Percentiles rank a stretch among this genome's conserved stretches.
Conservation (phyloP, 1,139 yeast species). For the Eremothecium sinecaudum region DNA sequence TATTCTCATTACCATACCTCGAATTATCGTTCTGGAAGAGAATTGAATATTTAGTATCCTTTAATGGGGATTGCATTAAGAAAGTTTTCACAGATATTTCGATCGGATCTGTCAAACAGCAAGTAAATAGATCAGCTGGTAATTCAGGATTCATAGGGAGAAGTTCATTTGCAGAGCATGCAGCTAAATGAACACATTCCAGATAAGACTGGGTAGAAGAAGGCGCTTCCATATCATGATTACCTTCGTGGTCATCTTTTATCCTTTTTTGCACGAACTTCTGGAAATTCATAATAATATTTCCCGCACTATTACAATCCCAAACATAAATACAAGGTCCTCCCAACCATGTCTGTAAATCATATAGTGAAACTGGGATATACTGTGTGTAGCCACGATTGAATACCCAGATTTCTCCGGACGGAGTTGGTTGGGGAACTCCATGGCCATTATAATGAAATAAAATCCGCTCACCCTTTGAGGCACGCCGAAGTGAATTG, state of each 20-base stretch:
- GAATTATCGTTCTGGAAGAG: conserved; percentile 37
- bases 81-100: conserved; percentile 92
- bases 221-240: conserved; percentile 55
- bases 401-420: conserved; percentile 99
- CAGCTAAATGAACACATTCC: conserved; percentile 89
- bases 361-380: conserved; percentile 88
- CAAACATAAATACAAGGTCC: conserved; percentile 94
- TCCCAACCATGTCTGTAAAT: conserved; percentile 93
- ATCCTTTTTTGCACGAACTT: conserved; percentile 85
- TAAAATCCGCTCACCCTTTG: conserved; percentile 80
- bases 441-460: conserved; percentile 99
- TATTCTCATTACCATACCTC: conserved; percentile 25
- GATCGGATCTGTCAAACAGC: conserved; percentile 91
- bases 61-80: conserved; percentile 70
- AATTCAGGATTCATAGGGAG: conserved; percentile 89
- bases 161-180: conserved; percentile 78
- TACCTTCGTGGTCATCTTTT: conserved; percentile 73
- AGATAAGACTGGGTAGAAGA: conserved; percentile 50
- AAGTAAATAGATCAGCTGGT: conserved; percentile 93
- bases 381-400: conserved; percentile 95
- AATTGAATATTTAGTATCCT: conserved; percentile 51
- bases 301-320: conserved; percentile 93
- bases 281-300: conserved; percentile 81
- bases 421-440: conserved; percentile 92
- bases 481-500: conserved; percentile 76